phyloP scores from a whole-genome alignment of 495 filamentous ascomycete genomes.

The Penicillium steckii region DNA sequence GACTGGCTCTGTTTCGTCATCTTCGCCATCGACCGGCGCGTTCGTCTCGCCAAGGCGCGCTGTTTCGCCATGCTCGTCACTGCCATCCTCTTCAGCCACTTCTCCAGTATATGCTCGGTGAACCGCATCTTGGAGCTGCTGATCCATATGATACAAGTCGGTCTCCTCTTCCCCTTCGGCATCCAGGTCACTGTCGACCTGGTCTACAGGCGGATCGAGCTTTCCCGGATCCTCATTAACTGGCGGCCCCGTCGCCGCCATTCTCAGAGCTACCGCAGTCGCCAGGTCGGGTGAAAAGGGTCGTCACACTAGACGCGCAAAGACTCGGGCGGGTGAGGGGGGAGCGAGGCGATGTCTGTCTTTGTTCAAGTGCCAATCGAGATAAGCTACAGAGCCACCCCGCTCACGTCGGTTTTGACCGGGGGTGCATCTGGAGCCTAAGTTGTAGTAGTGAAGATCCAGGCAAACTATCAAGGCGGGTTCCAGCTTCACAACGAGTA shows the following conservation, averaged over 20 bases:
- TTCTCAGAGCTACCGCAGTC: constrained; percentile 42
- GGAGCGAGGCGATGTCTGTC: too few species aligned
- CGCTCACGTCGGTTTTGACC: constrained; percentile 30
- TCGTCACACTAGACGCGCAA: constrained; percentile 4
- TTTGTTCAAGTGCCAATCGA: constrained; percentile 12
- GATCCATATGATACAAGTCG: constrained; percentile 47
- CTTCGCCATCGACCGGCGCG: constrained; percentile 40
- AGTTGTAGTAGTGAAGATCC: background rate
- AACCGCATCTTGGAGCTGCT: constrained; percentile 48
- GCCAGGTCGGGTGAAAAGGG: constrained; percentile 39
- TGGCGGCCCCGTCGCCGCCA: constrained; percentile 50
- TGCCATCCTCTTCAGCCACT: constrained; percentile 41
- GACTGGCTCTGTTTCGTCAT: constrained; percentile 60
- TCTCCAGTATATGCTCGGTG: constrained; percentile 55
- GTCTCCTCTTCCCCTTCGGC: constrained; percentile 53
- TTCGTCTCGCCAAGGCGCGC: constrained; percentile 20
- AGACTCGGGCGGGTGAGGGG: background rate
- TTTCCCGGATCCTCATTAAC: constrained; percentile 38
- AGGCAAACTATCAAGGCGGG: background rate
- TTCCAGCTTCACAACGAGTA: background rate
- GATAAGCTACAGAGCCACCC: constrained; percentile 28
- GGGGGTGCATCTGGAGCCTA: constrained; percentile 26
- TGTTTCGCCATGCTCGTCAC: constrained; percentile 35
- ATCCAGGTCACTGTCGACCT: constrained; percentile 51
- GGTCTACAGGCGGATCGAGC: constrained; percentile 33